These are phyloP conservation scores for Venturiaceae sp. DNA, from an alignment of 2,329 filamentous ascomycete species.

Conservation along the genomic window DNA sequence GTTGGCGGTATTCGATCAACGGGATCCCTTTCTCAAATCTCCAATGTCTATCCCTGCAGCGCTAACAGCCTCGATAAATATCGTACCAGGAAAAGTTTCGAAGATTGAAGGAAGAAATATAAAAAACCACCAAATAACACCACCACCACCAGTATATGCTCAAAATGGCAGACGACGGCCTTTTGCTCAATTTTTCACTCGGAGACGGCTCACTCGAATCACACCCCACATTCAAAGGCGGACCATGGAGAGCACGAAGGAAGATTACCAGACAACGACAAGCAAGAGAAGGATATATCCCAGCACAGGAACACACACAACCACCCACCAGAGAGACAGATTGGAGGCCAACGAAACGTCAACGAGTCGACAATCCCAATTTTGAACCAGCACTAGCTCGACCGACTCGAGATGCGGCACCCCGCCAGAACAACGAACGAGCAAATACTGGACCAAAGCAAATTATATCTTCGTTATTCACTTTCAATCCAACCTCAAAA, in stretches of 20 bases:
- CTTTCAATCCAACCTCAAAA: constrained; percentile 70
- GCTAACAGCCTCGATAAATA: neutral
- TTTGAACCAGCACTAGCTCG: neutral
- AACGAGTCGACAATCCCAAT: neutral
- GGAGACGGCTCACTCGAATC: constrained; percentile 55
- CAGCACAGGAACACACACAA: constrained; percentile 8
- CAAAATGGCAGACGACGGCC: constrained; percentile 83
- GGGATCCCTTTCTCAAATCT: neutral
- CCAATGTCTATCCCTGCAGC: neutral
- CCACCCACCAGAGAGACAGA: neutral
- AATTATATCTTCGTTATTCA: constrained; percentile 85
- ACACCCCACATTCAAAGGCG: constrained; percentile 66
- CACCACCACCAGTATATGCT: neutral
- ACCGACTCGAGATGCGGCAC: neutral
- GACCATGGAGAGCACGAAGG: constrained; percentile 84
- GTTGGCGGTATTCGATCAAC: too few species aligned
- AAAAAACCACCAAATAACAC: neutral
- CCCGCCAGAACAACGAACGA: neutral
- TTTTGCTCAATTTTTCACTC: constrained; percentile 87
- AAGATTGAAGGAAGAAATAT: neutral
- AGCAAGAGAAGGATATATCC: constrained; percentile 29
- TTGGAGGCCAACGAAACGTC: constrained; percentile 1
- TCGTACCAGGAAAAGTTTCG: neutral
- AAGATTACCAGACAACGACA: constrained; percentile 61
- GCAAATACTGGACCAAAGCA: constrained; percentile 38